Evolutionary conservation across 805 yeast genomes (phyloP), one percentile per base, ranked within the genome.

Genomic region (Lachancea lanzarotensis): DNA sequence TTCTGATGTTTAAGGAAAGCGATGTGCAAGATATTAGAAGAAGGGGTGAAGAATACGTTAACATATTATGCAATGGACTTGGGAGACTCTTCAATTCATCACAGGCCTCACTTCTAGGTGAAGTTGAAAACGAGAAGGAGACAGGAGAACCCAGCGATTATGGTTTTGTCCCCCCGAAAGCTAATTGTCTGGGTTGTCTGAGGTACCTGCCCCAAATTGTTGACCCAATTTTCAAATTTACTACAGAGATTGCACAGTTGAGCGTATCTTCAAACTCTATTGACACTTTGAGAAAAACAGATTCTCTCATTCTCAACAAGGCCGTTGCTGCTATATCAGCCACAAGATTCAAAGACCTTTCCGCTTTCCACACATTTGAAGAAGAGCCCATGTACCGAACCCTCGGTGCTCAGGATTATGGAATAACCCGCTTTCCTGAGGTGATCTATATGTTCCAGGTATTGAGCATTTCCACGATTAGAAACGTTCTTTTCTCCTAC

Each of bases 161-260:
- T 57, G 81, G 82, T 1, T 81, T 79, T 53, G 57, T 82, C 18
- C 90, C 91, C 2, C 81, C 82, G 1, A 69, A 70, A 43, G 70
- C 88, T 1, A 84, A 82, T 55, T 75, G 83, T 8, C 65, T 84
- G 19, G 72, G 85, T 38, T 70, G 83, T 2, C 59, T 79, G 30
- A 70, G 74, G 50, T 79, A 75, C 52, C 58, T 78, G 32, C 72
- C 79, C 0, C 62, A 63, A 22, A 64, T 81, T 13, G 67, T 75
- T 20, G 68, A 67, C 2, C 66, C 70, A 2, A 60, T 82, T 9
- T 60, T 69, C 26, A 59, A 65, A 22, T 63, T 69, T 22, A 62
- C 72, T 35, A 68, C 69, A 35, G 73, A 70, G 40, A 52, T 78
- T 27, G 73, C 75, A 0, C 69, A 70, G 50, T 59, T 78, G 9